These are phyloP conservation scores for Fraxinus floribunda DNA, from an alignment of 305 asterid species.

Conservation along the genomic window DNA sequence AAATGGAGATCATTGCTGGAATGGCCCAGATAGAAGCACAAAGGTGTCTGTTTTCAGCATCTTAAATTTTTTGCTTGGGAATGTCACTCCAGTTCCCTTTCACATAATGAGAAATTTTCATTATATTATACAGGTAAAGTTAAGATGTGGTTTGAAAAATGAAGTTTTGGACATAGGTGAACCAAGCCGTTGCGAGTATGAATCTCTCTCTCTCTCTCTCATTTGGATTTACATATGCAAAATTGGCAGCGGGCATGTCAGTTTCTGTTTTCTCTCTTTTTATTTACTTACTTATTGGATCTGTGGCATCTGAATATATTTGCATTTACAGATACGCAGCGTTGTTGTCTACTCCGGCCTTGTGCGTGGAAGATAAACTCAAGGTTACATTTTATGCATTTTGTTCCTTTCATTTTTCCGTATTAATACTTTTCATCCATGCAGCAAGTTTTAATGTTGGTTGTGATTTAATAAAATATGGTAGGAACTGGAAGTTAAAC, in stretches of 20 bases:
- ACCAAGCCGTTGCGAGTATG: slow-evolving; percentile 99
- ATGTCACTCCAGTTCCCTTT: neutral
- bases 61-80: slow-evolving; percentile 4
- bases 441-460: neutral
- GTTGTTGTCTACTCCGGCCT: slow-evolving; percentile 75
- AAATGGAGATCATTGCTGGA: slow-evolving; percentile 97
- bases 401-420: neutral
- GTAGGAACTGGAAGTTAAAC: slow-evolving; percentile 73
- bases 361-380: slow-evolving; percentile 67
- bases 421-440: neutral
- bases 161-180: slow-evolving; percentile 85
- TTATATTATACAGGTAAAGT: slow-evolving; percentile 59
- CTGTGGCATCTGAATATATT: slow-evolving; percentile 23
- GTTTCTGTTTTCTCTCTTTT: neutral
- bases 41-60: slow-evolving; percentile 45
- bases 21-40: slow-evolving; percentile 91
- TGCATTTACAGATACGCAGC: slow-evolving; percentile 65
- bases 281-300: neutral
- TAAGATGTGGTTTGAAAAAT: slow-evolving; percentile 85
- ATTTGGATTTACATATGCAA: neutral
- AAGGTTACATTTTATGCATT: slow-evolving; percentile 44
- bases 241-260: neutral
- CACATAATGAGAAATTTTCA: neutral
- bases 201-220: slow-evolving; percentile 2
- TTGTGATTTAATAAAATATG: slow-evolving; percentile 13